A percentile compares a stretch with the other conserved stretches of the same genome.
Conservation (phyloP, 2,329 filamentous ascomycete species). For the Fusarium secorum region DNA sequence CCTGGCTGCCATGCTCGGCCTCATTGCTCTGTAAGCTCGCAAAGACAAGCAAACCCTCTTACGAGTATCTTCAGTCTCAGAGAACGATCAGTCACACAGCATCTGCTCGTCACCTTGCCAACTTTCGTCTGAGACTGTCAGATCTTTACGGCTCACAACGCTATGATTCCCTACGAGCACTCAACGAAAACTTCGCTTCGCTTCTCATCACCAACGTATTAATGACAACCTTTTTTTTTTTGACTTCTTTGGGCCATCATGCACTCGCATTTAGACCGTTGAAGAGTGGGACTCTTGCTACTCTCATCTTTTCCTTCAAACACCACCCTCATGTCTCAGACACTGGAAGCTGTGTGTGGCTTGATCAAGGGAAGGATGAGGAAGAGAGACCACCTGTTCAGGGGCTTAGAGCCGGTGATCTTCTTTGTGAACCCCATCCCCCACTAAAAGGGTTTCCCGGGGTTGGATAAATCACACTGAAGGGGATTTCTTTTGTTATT, state of each 20-base stretch:
- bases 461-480: slow-evolving; percentile 6
- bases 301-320: background rate
- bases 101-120: background rate
- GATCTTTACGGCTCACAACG: background rate
- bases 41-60: background rate
- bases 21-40: slow-evolving; percentile 44
- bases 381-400: slow-evolving; percentile 5
- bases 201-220: slow-evolving; percentile 28
- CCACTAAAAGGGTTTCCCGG: background rate
- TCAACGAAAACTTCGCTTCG: slow-evolving; percentile 25
- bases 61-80: background rate
- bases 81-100: slow-evolving; percentile 1
- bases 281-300: background rate
- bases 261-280: slow-evolving; percentile 27
- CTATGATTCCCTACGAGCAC: slow-evolving; percentile 24
- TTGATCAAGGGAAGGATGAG: background rate
- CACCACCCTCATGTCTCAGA: background rate
- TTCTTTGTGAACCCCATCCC: slow-evolving; percentile 7
- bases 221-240: slow-evolving; percentile 26
- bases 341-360: background rate
- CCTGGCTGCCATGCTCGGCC: slow-evolving; percentile 37
- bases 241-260: slow-evolving; percentile 10
- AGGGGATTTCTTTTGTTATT: slow-evolving; percentile 29
- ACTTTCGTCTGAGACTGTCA: background rate
- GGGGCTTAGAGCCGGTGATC: slow-evolving; percentile 13